Percentiles rank a stretch among this genome's conserved stretches.
Evolutionary conservation across 192 early-diverging fungal species (phyloP).

Genomic region (Glomus cerebriforme): DNA sequence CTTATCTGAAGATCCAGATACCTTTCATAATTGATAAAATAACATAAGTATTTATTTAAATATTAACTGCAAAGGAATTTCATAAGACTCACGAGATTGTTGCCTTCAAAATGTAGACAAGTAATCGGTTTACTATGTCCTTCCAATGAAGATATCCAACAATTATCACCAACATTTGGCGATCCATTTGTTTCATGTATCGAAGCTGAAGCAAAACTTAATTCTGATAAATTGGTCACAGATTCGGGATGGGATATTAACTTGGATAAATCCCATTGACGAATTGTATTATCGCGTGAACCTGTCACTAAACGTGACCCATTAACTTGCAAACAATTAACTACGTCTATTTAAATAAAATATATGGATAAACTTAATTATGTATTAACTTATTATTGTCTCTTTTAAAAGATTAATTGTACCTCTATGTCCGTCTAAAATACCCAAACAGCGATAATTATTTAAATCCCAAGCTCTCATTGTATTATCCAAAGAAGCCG

Average conservation of each 20-base stretch:
- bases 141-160: constrained; percentile 43
- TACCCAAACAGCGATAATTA: constrained; percentile 57
- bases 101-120: constrained; percentile 54
- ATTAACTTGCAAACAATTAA: constrained; percentile 24
- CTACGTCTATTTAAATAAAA: constrained; percentile 13
- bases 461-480: constrained; percentile 71
- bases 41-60: constrained; percentile 42
- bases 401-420: not conserved
- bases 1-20: constrained; percentile 74
- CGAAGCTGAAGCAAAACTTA: not conserved
- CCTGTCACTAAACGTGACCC: constrained; percentile 22
- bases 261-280: constrained; percentile 31
- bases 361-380: not conserved
- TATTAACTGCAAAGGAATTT: not conserved
- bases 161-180: constrained; percentile 29
- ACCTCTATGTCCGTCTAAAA: constrained; percentile 47
- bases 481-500: constrained; percentile 70
- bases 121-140: constrained; percentile 52
- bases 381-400: not conserved
- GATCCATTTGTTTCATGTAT: constrained; percentile 32
- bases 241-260: not conserved
- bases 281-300: constrained; percentile 21
- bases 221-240: not conserved
- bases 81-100: constrained; percentile 45
- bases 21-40: constrained; percentile 48